phyloP scores from a whole-genome alignment of 2,329 filamentous ascomycete genomes.

The Lachnellula suecica region DNA sequence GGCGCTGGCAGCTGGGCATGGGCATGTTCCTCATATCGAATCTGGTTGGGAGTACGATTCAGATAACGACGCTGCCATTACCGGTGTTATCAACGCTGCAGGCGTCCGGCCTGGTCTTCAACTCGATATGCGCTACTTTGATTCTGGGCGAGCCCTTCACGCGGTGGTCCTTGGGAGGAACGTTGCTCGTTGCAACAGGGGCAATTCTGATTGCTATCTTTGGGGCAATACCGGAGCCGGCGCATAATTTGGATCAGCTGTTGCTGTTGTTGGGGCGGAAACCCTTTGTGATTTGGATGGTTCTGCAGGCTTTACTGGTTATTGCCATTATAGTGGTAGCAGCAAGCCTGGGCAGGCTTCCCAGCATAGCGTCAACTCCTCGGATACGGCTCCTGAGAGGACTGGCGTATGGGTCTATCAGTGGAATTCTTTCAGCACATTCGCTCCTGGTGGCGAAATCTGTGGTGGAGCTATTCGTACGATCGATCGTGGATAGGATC shows the following conservation, averaged over 20 bases:
- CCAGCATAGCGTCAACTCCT: constrained; percentile 56
- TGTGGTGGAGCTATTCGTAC: constrained; percentile 88
- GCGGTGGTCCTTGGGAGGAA: constrained; percentile 86
- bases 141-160: constrained; percentile 95
- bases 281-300: constrained; percentile 88
- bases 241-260: constrained; percentile 82
- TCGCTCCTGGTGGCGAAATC: constrained; percentile 93
- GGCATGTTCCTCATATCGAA: constrained; percentile 95
- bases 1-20: constrained; percentile 97
- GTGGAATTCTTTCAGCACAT: constrained; percentile 91
- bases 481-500: constrained; percentile 77
- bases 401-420: constrained; percentile 84
- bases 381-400: constrained; percentile 76
- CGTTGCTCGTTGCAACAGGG: constrained; percentile 80
- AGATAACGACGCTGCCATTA: constrained; percentile 93
- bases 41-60: constrained; percentile 89
- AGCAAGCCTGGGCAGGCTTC: constrained; percentile 52
- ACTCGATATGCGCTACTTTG: constrained; percentile 93
- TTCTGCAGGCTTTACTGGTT: constrained; percentile 73
- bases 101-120: constrained; percentile 95
- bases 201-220: constrained; percentile 93
- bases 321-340: constrained; percentile 63
- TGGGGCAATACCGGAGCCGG: constrained; percentile 89
- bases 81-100: constrained; percentile 94
- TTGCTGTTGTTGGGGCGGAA: constrained; percentile 70